Evolutionary conservation across 163 green algal genomes (phyloP).

Genomic region (Coccomyxa subellipsoidea): DNA sequence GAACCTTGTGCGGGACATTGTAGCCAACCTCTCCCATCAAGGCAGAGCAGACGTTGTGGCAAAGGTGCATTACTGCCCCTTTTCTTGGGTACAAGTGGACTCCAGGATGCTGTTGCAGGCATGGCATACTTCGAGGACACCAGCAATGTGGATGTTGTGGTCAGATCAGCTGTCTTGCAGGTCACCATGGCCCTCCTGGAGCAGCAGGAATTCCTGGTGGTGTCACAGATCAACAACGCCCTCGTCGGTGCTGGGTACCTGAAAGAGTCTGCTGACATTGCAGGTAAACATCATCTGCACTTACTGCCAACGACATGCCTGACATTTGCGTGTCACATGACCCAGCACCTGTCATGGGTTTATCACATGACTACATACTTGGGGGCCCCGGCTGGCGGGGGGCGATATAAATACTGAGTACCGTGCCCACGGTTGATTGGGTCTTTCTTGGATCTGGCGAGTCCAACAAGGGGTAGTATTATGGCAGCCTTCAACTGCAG

Average conservation of each 20-base stretch:
- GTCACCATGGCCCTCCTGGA: not conserved
- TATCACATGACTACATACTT: too few relatives aligned
- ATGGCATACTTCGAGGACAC: too few relatives aligned
- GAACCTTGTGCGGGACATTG: not conserved
- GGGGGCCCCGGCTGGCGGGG: too few relatives aligned
- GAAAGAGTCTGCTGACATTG: not conserved
- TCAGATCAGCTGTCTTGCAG: not conserved
- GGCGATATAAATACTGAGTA: too few relatives aligned
- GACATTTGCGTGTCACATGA: not conserved
- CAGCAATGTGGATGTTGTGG: not conserved
- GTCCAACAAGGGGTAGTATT: too few relatives aligned
- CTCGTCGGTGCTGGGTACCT: not conserved
- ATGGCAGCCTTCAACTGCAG: too few relatives aligned
- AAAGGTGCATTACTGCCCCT: not conserved
- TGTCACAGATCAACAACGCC: conserved; percentile 11
- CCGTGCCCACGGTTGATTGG: too few relatives aligned
- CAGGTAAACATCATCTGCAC: not conserved
- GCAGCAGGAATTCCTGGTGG: not conserved
- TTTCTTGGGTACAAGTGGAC: too few relatives aligned
- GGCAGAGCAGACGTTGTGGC: not conserved
- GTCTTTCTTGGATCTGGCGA: too few relatives aligned
- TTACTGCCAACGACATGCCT: not conserved
- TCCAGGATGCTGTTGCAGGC: too few relatives aligned
- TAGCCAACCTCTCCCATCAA: not conserved
- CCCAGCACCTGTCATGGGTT: too few relatives aligned